Conservation (phyloP, 2,329 filamentous ascomycete genomes). For the Beauveria brongniartii region DNA sequence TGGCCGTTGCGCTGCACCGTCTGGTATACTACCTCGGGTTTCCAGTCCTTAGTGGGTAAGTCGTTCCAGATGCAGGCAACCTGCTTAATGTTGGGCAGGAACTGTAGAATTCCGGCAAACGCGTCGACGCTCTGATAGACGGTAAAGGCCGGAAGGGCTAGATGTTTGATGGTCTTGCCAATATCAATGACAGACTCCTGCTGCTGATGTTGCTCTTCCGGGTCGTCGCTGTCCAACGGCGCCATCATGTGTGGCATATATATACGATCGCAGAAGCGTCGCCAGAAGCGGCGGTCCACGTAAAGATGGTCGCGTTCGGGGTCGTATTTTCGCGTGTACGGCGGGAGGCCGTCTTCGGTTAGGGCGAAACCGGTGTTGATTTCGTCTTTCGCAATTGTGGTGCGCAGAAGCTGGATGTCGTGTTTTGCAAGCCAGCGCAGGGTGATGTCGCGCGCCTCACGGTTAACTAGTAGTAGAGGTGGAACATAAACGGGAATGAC, state of each 20-base stretch:
- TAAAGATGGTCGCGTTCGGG: conserved; percentile 3
- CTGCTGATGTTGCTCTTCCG: neutral
- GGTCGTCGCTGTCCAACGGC: neutral
- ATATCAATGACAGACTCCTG: neutral
- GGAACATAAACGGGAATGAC: conserved; percentile 16
- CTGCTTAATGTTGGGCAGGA: conserved; percentile 14
- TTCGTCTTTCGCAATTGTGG: neutral
- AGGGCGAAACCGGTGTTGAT: neutral
- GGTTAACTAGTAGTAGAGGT: conserved; percentile 13
- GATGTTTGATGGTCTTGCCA: conserved; percentile 13
- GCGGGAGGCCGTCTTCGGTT: neutral
- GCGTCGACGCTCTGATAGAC: conserved; percentile 18
- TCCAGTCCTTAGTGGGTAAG: conserved; percentile 11
- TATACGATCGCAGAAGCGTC: conserved; percentile 4
- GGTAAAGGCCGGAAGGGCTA: conserved; percentile 20
- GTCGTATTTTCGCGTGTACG: conserved; percentile 1
- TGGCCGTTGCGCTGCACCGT: neutral
- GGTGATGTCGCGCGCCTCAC: conserved; percentile 17
- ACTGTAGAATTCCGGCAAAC: conserved; percentile 12
- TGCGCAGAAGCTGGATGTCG: neutral
- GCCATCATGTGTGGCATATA: neutral
- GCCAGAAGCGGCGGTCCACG: conserved; percentile 7
- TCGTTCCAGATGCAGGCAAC: conserved; percentile 19
- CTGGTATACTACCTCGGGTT: neutral
- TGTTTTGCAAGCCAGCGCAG: conserved; percentile 13